A percentile compares a stretch with the other conserved stretches of the same genome.
phyloP scores from a whole-genome alignment of 768 basidiomycete genomes.

The Fistulinella prunicolor region DNA sequence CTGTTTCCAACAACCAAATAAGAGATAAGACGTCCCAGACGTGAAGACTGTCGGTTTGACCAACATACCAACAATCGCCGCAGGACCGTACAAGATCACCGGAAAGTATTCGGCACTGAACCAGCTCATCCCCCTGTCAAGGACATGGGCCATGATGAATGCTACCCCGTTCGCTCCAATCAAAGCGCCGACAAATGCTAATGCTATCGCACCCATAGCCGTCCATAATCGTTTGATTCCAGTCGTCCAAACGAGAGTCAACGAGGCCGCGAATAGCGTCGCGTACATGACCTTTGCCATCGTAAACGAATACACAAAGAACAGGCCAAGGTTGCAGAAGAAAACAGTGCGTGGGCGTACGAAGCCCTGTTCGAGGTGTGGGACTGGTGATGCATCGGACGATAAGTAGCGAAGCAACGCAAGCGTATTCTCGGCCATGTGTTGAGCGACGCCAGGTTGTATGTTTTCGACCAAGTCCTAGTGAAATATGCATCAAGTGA shows the following conservation, averaged over 20 bases:
- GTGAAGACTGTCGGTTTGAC: too few relatives aligned
- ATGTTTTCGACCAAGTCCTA: conserved; percentile 81
- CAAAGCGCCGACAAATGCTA: conserved; percentile 55
- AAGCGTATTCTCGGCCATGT: conserved; percentile 88
- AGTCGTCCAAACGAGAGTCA: conserved; percentile 40
- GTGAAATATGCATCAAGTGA: conserved; percentile 1
- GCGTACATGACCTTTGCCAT: conserved; percentile 67
- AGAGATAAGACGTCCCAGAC: neutral
- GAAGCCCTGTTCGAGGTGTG: conserved; percentile 52
- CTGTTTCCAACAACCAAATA: conserved; percentile 35
- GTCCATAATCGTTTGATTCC: conserved; percentile 32
- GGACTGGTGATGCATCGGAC: conserved; percentile 65
- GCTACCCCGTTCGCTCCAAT: conserved; percentile 71
- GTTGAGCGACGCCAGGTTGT: conserved; percentile 77
- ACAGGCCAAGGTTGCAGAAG: conserved; percentile 65
- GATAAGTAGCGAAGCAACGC: conserved; percentile 76
- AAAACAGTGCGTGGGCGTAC: conserved; percentile 67
- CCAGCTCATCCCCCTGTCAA: conserved; percentile 82
- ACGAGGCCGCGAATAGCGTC: conserved; percentile 44
- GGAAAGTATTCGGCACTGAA: conserved; percentile 67
- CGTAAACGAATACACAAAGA: conserved; percentile 71
- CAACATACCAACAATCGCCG: conserved; percentile 65
- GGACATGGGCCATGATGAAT: conserved; percentile 54
- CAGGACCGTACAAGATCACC: conserved; percentile 70
- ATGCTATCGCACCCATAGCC: conserved; percentile 47